Evolutionary conservation across 306 rosid species (phyloP), one percentile per base, ranked within the genome.

Genomic region (Lathyrus tuberosus): DNA sequence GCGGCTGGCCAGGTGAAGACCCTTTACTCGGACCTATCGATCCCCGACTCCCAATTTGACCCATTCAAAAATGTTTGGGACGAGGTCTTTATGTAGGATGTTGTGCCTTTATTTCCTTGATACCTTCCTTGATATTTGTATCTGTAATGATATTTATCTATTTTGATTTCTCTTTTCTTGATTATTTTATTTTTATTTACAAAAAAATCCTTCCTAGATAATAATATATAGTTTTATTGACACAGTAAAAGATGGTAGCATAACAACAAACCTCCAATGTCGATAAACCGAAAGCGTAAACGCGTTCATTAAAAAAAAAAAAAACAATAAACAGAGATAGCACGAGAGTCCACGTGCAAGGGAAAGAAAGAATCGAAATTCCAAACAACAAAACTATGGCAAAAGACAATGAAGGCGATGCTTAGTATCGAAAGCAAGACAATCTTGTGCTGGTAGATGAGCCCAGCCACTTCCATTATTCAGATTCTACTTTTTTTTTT

Each of bases 301-400:
- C 15, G 38, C 40, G 42, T 70, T 52, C 33, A 42, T 52, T 52
- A 18, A 17, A 48, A 24, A 10, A 58, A 22, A 2, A 11, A n/a
- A n/a, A 14, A 46, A 46, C 13, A 41, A 12, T 11, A 47, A 47
- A 8, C 57, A 49, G 16, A 24, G 28, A 59, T 13, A 40, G 22
- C 54, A 42, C 40, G 46, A 37, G 48, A 30, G 22, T 35, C 31
- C 81, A 78, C 73, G 73, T 78, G 81, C 69, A 11, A 47, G 31
- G 28, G 17, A 4, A 46, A 44, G 0, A 62, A 69, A 42, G 14
- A 51, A 61, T 63, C 42, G 2, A 62, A 62, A 18, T 40, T 62
- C 33, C 13, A 62, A 49, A 49, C 1, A 48, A 60, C 15, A 76
- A 38, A 33, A 22, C 28, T 0, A 4, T 6, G 33, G 40, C 51